Conservation (phyloP, 495 filamentous ascomycete genomes). For the Tetracladium marchalianum region DNA sequence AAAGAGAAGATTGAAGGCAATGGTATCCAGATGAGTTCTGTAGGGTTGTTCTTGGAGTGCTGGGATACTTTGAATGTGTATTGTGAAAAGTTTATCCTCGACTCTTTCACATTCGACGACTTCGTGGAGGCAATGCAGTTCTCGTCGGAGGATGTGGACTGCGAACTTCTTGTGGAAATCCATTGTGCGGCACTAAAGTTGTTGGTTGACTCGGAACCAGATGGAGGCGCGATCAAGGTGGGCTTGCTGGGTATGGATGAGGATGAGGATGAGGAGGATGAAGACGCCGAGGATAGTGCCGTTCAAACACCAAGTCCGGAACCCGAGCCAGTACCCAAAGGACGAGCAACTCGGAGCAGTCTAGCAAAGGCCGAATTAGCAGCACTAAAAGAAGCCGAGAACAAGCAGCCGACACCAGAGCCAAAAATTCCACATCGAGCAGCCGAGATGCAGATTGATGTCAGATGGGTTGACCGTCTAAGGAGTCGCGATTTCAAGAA, state of each 20-base stretch:
- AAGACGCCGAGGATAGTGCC: constrained; percentile 45
- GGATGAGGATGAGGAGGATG: constrained; percentile 54
- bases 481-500: constrained; percentile 77
- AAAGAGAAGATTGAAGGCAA: constrained; percentile 26
- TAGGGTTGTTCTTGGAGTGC: constrained; percentile 72
- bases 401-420: constrained; percentile 29
- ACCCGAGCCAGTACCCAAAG: constrained; percentile 50
- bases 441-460: constrained; percentile 61
- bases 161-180: constrained; percentile 80
- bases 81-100: constrained; percentile 82
- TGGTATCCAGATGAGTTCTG: constrained; percentile 66
- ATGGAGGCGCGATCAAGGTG: constrained; percentile 69
- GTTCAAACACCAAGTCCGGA: constrained; percentile 48
- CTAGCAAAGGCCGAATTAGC: constrained; percentile 71
- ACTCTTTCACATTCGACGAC: constrained; percentile 97
- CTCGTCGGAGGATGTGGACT: constrained; percentile 64
- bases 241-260: constrained; percentile 67
- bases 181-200: constrained; percentile 88
- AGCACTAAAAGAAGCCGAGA: constrained; percentile 32
- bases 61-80: constrained; percentile 98
- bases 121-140: constrained; percentile 83
- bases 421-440: constrained; percentile 54
- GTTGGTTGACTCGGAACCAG: constrained; percentile 63
- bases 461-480: constrained; percentile 77
- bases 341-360: constrained; percentile 75